Conservation (phyloP, 345 rosid genomes). For the Geranium rotundifolium region DNA sequence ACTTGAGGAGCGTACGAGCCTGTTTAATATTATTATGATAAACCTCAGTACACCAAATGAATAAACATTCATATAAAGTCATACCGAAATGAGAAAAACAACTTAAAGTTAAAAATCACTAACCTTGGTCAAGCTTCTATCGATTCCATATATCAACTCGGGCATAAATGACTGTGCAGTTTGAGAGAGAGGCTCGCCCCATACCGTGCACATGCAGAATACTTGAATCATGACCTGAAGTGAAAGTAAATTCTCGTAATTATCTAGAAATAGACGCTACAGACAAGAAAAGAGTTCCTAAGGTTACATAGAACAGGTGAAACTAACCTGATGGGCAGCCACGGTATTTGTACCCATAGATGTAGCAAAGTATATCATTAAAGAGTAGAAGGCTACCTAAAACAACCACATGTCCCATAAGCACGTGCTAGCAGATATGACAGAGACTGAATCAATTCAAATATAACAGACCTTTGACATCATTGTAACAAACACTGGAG, state of each 20-base stretch:
- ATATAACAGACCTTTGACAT: slow-evolving; percentile 47
- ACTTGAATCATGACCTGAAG: slow-evolving; percentile 28
- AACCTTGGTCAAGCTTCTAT: slow-evolving; percentile 31
- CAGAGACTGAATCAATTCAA: not conserved
- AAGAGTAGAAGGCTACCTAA: slow-evolving; percentile 34
- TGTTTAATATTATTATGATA: slow-evolving; percentile 15
- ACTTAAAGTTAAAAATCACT: slow-evolving; percentile 1
- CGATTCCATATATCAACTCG: slow-evolving; percentile 32
- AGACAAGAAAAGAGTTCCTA: no score
- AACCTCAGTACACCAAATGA: not conserved
- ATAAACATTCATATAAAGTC: not conserved
- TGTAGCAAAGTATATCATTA: slow-evolving; percentile 30
- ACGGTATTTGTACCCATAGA: slow-evolving; percentile 31
- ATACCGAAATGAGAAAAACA: no score
- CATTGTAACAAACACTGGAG: slow-evolving; percentile 70
- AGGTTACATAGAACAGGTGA: not conserved
- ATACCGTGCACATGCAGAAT: slow-evolving; percentile 29
- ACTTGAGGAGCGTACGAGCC: slow-evolving; percentile 37
- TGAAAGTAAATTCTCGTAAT: not conserved
- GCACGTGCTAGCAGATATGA: not conserved
- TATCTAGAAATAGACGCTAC: no score
- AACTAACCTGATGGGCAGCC: slow-evolving; percentile 42
- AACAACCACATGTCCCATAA: not conserved
- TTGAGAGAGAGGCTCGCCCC: slow-evolving; percentile 51
- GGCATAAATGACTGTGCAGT: slow-evolving; percentile 56